Evolutionary conservation across 106 monocot species (phyloP).

Genomic region (Hemerocallis citrina): DNA sequence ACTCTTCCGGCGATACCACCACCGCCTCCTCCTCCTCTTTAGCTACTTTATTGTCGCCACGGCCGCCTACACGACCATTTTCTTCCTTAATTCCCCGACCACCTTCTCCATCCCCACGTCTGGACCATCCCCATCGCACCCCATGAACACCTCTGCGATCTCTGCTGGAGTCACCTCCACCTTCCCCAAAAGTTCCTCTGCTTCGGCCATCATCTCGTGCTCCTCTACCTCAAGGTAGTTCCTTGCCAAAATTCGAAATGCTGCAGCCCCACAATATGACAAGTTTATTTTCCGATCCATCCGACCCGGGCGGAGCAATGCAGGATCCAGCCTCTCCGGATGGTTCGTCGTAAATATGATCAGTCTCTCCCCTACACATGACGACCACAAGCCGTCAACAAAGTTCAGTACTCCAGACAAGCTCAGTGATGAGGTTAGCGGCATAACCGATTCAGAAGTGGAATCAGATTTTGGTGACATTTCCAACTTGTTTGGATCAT

Average conservation of each 20-base stretch:
- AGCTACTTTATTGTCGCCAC: too few species aligned
- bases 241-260: conserved; percentile 46
- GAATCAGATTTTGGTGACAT: not conserved
- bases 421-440: conserved; percentile 5
- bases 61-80: too few species aligned
- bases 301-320: conserved; percentile 36
- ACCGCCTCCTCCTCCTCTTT: too few species aligned
- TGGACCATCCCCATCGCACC: conserved; percentile 33
- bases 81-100: conserved; percentile 22
- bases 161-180: conserved; percentile 65
- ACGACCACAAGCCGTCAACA: conserved; percentile 47
- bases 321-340: conserved; percentile 28
- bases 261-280: conserved; percentile 40
- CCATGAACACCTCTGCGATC: conserved; percentile 72
- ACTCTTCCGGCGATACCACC: too few species aligned
- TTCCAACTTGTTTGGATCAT: not conserved
- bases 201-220: conserved; percentile 27
- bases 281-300: conserved; percentile 65
- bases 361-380: conserved; percentile 39
- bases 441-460: not conserved
- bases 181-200: conserved; percentile 34
- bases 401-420: conserved; percentile 36
- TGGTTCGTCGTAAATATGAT: conserved; percentile 43
- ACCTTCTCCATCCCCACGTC: conserved; percentile 21
- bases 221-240: conserved; percentile 38